Conservation (phyloP, 1,284 basidiomycete genomes). For the Trametes versicolor region DNA sequence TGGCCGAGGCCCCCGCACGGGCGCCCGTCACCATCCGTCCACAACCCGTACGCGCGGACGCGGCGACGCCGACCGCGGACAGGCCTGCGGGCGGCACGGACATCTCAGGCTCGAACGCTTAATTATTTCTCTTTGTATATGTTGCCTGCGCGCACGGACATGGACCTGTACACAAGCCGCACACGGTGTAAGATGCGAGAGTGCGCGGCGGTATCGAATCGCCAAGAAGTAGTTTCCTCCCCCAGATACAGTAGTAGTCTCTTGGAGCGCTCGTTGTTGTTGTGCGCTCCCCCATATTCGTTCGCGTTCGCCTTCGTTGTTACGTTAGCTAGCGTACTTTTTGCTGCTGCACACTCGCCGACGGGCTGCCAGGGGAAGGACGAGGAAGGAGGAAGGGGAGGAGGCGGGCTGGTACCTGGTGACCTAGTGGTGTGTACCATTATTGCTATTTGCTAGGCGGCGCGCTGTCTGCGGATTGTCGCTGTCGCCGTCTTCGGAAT, state of each 20-base stretch:
- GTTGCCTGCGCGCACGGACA: constrained; percentile 12
- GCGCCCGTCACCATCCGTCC: constrained; percentile 29
- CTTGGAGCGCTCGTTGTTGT: neutral
- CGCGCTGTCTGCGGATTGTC: constrained; percentile 11
- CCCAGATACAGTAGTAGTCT: neutral
- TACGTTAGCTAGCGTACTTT: constrained; percentile 10
- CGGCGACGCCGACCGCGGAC: neutral
- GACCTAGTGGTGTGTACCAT: constrained; percentile 4
- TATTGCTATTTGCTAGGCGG: constrained; percentile 7
- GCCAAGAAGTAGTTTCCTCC: too few relatives aligned
- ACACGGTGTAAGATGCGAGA: constrained; percentile 7
- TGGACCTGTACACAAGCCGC: constrained; percentile 17
- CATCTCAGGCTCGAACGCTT: constrained; percentile 22
- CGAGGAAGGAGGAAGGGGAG: neutral
- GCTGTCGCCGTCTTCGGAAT: constrained; percentile 19
- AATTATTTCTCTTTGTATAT: constrained; percentile 15
- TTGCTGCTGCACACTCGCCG: constrained; percentile 10
- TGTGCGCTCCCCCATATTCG: neutral
- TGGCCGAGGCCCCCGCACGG: constrained; percentile 48
- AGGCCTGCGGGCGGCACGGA: constrained; percentile 6
- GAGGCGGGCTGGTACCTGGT: neutral
- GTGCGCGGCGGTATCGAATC: neutral
- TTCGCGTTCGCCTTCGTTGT: constrained; percentile 4
- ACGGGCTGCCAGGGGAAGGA: neutral
- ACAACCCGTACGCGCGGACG: constrained; percentile 3